Evolutionary conservation across 352 stramenopile genomes (phyloP).

Genomic region (Globisporangium camurandrum): DNA sequence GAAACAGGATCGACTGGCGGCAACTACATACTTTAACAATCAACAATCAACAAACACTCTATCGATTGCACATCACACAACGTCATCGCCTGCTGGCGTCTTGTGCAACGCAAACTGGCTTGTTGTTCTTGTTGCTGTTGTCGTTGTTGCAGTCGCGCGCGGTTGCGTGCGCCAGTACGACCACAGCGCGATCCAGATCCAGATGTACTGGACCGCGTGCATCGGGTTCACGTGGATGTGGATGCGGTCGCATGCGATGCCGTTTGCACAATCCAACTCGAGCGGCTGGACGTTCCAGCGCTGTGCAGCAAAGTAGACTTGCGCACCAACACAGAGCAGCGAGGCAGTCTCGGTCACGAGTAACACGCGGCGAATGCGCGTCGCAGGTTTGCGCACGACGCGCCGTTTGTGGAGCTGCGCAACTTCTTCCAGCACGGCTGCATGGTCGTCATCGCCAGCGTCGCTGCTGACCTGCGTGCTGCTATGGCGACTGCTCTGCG

Average conservation of each 20-base stretch:
- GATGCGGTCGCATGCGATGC: conserved; percentile 33
- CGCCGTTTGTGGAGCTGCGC: too few relatives aligned
- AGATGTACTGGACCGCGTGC: conserved; percentile 25
- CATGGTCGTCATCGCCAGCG: too few relatives aligned
- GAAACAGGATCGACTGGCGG: not conserved
- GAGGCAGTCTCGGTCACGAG: conserved; percentile 34
- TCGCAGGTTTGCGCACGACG: too few relatives aligned
- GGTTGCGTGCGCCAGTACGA: conserved; percentile 10
- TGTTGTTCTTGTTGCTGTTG: not conserved
- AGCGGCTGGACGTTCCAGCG: conserved; percentile 11
- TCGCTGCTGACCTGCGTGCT: conserved; percentile 19
- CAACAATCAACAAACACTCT: too few relatives aligned
- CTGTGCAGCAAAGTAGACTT: conserved; percentile 38
- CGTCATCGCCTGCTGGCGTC: conserved; percentile 5
- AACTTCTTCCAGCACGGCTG: too few relatives aligned
- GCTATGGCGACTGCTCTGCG: conserved; percentile 8
- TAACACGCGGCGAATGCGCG: conserved; percentile 45
- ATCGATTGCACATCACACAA: too few relatives aligned
- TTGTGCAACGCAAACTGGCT: conserved; percentile 2
- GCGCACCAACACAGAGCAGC: conserved; percentile 23
- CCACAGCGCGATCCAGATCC: conserved; percentile 13
- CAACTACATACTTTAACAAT: not conserved
- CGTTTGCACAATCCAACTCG: conserved; percentile 57
- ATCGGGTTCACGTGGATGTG: conserved; percentile 24
- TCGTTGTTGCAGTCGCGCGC: not conserved